These are phyloP conservation scores for Tausonia pullulans DNA, from an alignment of 1,284 basidiomycete genomes.

Conservation along the genomic window DNA sequence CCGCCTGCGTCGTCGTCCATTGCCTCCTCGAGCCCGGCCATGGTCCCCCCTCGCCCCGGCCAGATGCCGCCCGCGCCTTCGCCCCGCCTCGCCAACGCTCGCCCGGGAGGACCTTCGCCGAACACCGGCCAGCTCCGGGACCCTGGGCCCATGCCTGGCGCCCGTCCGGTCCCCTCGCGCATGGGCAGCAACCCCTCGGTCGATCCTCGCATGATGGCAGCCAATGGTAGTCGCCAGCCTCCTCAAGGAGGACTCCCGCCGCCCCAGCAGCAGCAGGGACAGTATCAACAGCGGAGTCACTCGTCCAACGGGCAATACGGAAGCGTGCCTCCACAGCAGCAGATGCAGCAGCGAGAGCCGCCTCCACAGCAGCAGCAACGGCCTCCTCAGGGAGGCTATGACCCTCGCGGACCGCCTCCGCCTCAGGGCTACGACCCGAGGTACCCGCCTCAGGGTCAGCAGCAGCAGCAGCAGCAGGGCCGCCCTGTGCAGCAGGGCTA, in stretches of 20 bases:
- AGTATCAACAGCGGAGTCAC: not conserved
- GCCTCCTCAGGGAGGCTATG: not conserved
- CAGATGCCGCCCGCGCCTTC: conserved; percentile 19
- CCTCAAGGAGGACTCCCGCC: not conserved
- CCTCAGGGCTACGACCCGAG: conserved; percentile 12
- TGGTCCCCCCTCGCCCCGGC: conserved; percentile 17
- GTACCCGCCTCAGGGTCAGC: conserved; percentile 16
- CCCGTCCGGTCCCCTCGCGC: not conserved
- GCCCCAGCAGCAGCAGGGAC: not conserved
- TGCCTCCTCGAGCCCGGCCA: not conserved
- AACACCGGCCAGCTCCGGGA: conserved; percentile 12
- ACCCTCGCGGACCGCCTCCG: not conserved
- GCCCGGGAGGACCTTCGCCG: conserved; percentile 8
- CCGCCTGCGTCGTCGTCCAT: conserved; percentile 16
- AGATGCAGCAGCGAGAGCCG: not conserved
- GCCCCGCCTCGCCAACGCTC: conserved; percentile 22
- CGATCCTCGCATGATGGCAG: not conserved
- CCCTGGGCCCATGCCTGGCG: conserved; percentile 2
- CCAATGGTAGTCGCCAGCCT: too few species aligned
- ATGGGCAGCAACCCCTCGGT: not conserved
- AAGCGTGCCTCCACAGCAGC: not conserved
- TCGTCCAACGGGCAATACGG: not conserved
- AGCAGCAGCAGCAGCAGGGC: conserved; percentile 6
- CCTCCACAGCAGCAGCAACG: conserved; percentile 8
- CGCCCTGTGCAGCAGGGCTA: not conserved